phyloP scores from a whole-genome alignment of 352 stramenopile genomes.

The Phytopythium vexans region DNA sequence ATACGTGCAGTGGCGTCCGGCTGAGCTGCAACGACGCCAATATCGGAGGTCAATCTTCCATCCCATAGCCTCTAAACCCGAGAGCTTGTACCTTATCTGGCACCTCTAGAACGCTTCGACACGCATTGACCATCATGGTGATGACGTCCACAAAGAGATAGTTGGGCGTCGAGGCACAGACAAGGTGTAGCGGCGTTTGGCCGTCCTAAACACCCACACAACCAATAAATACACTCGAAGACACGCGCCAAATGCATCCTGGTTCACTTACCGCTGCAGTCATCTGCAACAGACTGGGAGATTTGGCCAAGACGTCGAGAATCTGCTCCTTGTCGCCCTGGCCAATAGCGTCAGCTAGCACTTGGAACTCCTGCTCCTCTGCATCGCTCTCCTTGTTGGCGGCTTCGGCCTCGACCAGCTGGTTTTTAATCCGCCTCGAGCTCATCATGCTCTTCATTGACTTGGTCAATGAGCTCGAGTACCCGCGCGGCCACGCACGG shows the following conservation, averaged over 20 bases:
- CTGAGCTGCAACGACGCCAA: constrained; percentile 13
- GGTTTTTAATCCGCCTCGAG: not conserved
- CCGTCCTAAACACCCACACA: constrained; percentile 22
- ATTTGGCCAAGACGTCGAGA: constrained; percentile 25
- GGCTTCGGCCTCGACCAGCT: not conserved
- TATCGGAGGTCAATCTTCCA: not conserved
- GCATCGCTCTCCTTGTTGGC: constrained; percentile 13
- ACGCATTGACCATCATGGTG: constrained; percentile 40
- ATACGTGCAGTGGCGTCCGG: constrained; percentile 48
- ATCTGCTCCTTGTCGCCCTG: constrained; percentile 55
- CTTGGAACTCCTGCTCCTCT: constrained; percentile 14
- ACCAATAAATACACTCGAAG: not conserved
- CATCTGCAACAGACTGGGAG: constrained; percentile 25
- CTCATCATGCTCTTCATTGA: constrained; percentile 59
- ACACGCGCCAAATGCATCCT: not conserved
- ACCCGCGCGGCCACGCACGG: constrained; percentile 14
- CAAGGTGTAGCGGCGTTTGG: constrained; percentile 43
- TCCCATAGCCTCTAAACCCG: not conserved
- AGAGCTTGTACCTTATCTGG: constrained; percentile 34
- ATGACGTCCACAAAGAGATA: constrained; percentile 58
- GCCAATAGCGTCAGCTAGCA: constrained; percentile 30
- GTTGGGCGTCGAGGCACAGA: constrained; percentile 43
- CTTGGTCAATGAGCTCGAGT: constrained; percentile 44
- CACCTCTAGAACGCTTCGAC: constrained; percentile 22
- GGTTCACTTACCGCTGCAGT: constrained; percentile 16